These are phyloP conservation scores for Phylloporus sp. DNA, from an alignment of 768 basidiomycete genomes.

Conservation along the genomic window DNA sequence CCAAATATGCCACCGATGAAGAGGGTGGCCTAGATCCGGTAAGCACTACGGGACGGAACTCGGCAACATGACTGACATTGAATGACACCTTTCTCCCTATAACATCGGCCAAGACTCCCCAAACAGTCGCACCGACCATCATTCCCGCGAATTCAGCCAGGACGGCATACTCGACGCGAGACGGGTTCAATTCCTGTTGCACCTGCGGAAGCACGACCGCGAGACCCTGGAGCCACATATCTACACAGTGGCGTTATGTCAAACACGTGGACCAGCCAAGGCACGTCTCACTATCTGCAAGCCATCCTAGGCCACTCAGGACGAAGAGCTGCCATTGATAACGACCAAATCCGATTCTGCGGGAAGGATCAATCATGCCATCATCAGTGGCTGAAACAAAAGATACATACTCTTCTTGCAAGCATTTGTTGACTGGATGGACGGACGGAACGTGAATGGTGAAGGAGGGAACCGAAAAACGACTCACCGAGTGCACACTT, in stretches of 20 bases:
- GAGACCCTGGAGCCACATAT: constrained; percentile 43
- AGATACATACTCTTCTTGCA: constrained; percentile 40
- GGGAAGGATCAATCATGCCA: neutral
- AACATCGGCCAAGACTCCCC: constrained; percentile 48
- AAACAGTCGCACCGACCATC: constrained; percentile 44
- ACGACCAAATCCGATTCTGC: constrained; percentile 45
- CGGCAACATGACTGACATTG: constrained; percentile 23
- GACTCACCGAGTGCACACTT: constrained; percentile 31
- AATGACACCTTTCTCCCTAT: constrained; percentile 45
- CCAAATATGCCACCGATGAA: constrained; percentile 45
- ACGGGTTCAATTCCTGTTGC: constrained; percentile 39
- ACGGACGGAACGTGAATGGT: neutral
- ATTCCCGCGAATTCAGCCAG: constrained; percentile 45
- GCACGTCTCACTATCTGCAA: constrained; percentile 40
- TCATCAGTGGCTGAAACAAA: constrained; percentile 1
- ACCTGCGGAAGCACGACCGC: constrained; percentile 44
- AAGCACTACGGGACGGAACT: neutral
- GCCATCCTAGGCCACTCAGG: constrained; percentile 45
- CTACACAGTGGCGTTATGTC: constrained; percentile 4
- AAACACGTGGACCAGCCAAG: constrained; percentile 22
- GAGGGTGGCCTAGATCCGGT: constrained; percentile 26
- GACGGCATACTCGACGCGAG: constrained; percentile 41
- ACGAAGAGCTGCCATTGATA: constrained; percentile 47
- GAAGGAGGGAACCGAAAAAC: neutral
- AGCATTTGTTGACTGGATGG: constrained; percentile 39